Conservation (phyloP, 176 grass and related monocot genomes). For the Rhynchospora breviuscula region DNA sequence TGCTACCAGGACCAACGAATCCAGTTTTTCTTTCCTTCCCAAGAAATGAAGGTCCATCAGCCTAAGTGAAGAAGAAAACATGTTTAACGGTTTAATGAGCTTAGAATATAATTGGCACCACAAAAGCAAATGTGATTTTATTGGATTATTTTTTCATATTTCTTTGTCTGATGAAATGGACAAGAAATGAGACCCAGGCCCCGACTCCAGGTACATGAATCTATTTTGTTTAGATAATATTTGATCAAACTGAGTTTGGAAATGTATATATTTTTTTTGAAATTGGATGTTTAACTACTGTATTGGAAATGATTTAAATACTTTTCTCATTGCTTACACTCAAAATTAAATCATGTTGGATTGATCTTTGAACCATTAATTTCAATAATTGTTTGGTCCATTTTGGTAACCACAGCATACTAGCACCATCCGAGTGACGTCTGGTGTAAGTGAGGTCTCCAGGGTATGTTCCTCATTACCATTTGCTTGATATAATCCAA, state of each 20-base stretch:
- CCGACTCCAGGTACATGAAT: background rate
- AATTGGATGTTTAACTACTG: background rate
- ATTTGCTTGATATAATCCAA: background rate
- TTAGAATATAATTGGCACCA: background rate
- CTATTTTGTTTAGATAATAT: background rate
- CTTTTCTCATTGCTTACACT: background rate
- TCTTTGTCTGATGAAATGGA: background rate
- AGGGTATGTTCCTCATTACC: background rate
- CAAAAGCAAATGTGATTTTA: background rate
- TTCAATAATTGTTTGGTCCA: background rate
- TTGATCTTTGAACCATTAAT: background rate
- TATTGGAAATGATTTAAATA: background rate
- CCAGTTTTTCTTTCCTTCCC: background rate
- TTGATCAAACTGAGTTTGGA: background rate
- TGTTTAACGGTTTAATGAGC: background rate
- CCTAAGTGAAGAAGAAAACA: background rate
- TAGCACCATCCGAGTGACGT: background rate
- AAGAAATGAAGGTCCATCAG: background rate
- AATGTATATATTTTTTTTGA: background rate
- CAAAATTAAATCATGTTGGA: background rate
- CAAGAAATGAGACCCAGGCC: background rate
- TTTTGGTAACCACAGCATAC: background rate
- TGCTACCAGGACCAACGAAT: conserved; percentile 18
- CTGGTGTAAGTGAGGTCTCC: background rate
- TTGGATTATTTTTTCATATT: background rate